Evolutionary conservation across 768 basidiomycete genomes (phyloP), one percentile per base, ranked within the genome.

Genomic region (Kwoniella sp.): DNA sequence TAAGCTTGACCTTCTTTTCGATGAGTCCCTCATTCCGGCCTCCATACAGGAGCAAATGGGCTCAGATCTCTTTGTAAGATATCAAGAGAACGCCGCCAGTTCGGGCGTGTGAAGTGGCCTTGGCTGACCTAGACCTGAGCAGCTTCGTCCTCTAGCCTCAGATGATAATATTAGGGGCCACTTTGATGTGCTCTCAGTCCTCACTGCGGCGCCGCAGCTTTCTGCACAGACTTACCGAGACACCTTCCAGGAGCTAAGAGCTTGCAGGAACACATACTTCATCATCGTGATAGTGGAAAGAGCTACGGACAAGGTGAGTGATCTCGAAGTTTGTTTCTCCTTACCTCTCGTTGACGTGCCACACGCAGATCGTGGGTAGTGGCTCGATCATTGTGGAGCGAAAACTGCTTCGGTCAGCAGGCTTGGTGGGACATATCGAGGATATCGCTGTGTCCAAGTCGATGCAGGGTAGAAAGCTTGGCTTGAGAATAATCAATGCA

Each of bases 401-500:
- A 82, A 98, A 99, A 83, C 97, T 98, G 85, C 83, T 93, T 48
- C 86, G 93, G 45, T 87, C 86, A 1, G 83, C 91, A n/a, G 91
- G 92, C 23, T 85, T 85, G 68, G 91, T 93, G 15, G 96, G 94
- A 0, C 96, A 99, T 77, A 93, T 99, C 68, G 96, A 99, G 82
- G 96, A 99, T 79, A 96, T 99, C 67, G 94, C 92, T 2, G 94
- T 99, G 22, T 87, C 90, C 82, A 88, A 89, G 82, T 83, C 81
- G 48, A 86, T 90, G 82, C 93, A 96, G 84, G 96, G 96, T 31
- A 90, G 89, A 82, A 93, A 92, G 81, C 85, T 99, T 31, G 96
- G 96, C 0, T 80, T 91, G 82, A 85, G 89, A 71, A 84, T 98
- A 72, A 93, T 99, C 77, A 86, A 91, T 72, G 89, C 91, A 4